Conservation (phyloP, 2,329 filamentous ascomycete genomes). For the Shiraia sp. region DNA sequence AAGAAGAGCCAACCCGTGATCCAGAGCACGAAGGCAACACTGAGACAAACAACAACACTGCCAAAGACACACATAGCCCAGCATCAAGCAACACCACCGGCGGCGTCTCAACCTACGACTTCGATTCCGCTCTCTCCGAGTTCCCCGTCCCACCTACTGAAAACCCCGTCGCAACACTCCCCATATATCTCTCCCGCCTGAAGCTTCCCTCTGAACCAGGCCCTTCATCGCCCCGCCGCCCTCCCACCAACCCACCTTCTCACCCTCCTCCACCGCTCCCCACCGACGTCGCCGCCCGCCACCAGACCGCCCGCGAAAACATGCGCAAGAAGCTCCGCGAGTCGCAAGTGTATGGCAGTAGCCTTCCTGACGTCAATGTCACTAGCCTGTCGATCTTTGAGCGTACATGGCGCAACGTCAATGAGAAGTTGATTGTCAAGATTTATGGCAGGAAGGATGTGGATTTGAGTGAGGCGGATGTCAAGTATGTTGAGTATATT, state of each 20-base stretch:
- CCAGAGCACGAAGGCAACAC: too few relatives aligned
- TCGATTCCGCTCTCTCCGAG: background rate
- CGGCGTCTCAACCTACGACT: background rate
- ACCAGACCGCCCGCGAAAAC: background rate
- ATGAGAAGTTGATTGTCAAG: conserved; percentile 13
- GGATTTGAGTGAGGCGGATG: conserved; percentile 11
- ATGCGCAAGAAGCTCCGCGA: background rate
- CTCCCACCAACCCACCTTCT: background rate
- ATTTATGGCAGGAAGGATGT: conserved; percentile 22
- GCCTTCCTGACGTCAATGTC: conserved; percentile 8
- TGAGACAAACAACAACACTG: background rate
- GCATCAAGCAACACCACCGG: background rate
- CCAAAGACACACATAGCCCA: background rate
- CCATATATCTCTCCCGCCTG: background rate
- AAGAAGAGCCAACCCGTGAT: too few relatives aligned
- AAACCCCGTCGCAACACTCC: conserved; percentile 9
- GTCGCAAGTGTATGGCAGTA: conserved; percentile 8
- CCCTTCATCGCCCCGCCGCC: conserved; percentile 9
- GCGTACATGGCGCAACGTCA: conserved; percentile 20
- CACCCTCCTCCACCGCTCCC: background rate
- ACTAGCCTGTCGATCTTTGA: conserved; percentile 9
- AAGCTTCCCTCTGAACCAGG: conserved; percentile 6
- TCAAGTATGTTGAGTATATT: conserved; percentile 17
- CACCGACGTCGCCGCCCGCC: conserved; percentile 12
- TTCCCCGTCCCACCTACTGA: conserved; percentile 14